Evolutionary conservation across 305 asterid species (phyloP).

Genomic region (Fraxinus platypoda): DNA sequence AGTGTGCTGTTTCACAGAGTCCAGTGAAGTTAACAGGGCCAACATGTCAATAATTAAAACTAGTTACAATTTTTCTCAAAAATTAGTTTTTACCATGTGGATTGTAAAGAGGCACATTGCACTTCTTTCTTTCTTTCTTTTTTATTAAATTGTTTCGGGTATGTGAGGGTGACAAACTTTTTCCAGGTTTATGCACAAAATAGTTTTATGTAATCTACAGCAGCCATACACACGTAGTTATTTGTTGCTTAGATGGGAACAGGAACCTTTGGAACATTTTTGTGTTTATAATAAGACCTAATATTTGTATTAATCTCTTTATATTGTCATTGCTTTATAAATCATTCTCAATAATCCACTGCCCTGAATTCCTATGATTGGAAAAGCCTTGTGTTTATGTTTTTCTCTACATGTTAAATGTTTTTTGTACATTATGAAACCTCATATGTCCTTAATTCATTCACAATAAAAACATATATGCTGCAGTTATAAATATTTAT

Average conservation of each 20-base stretch:
- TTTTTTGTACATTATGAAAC: background rate
- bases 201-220: background rate
- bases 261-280: background rate
- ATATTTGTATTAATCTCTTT: background rate
- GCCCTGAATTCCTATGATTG: background rate
- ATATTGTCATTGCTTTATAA: background rate
- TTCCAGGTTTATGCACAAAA: background rate
- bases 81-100: background rate
- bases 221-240: background rate
- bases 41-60: background rate
- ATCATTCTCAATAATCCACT: background rate
- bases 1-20: background rate
- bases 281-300: background rate
- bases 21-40: background rate
- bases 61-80: background rate
- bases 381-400: background rate
- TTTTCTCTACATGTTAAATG: background rate
- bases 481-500: constrained; percentile 3
- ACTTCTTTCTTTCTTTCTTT: background rate
- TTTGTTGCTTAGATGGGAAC: background rate
- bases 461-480: background rate
- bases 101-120: background rate
- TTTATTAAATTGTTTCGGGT: background rate
- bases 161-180: background rate
- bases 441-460: constrained; percentile 9